Percentiles rank a stretch among this genome's conserved stretches.
These are phyloP conservation scores for Penicillium argentinense DNA, from an alignment of 495 filamentous ascomycete genomes.

Conservation along the genomic window DNA sequence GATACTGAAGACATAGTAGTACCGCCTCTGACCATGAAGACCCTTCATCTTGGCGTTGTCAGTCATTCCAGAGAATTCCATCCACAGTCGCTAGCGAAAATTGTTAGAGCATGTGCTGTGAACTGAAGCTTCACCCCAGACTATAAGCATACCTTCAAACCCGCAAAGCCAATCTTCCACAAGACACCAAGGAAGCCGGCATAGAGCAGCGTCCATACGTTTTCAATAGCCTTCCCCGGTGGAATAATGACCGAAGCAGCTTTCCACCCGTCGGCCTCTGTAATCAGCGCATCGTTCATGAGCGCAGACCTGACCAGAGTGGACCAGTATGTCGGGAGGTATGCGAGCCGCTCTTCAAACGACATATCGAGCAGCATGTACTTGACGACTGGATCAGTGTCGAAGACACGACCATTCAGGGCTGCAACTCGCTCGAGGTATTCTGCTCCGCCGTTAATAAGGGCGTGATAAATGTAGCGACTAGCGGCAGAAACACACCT, in stretches of 20 bases:
- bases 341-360: slow-evolving; percentile 19
- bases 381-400: slow-evolving; percentile 23
- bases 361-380: slow-evolving; percentile 30
- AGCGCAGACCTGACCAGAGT: slow-evolving; percentile 23
- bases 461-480: neutral
- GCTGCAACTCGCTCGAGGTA: slow-evolving; percentile 15
- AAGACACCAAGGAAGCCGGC: slow-evolving; percentile 24
- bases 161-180: slow-evolving; percentile 23
- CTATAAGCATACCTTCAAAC: slow-evolving; percentile 17
- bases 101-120: neutral
- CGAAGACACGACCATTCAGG: slow-evolving; percentile 25
- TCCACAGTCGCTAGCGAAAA: slow-evolving; percentile 19
- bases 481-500: slow-evolving; percentile 8
- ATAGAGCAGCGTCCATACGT: slow-evolving; percentile 21
- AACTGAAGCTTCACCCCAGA: too few relatives aligned
- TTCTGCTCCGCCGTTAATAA: slow-evolving; percentile 12
- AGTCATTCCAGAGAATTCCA: slow-evolving; percentile 28
- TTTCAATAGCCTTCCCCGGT: slow-evolving; percentile 20
- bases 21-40: slow-evolving; percentile 20
- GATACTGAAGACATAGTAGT: slow-evolving; percentile 32
- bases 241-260: slow-evolving; percentile 26
- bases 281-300: slow-evolving; percentile 27
- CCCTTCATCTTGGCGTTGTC: slow-evolving; percentile 26
- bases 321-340: slow-evolving; percentile 25
- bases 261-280: slow-evolving; percentile 29